phyloP scores from a whole-genome alignment of 306 rosid genomes.

The Prunus padus region DNA sequence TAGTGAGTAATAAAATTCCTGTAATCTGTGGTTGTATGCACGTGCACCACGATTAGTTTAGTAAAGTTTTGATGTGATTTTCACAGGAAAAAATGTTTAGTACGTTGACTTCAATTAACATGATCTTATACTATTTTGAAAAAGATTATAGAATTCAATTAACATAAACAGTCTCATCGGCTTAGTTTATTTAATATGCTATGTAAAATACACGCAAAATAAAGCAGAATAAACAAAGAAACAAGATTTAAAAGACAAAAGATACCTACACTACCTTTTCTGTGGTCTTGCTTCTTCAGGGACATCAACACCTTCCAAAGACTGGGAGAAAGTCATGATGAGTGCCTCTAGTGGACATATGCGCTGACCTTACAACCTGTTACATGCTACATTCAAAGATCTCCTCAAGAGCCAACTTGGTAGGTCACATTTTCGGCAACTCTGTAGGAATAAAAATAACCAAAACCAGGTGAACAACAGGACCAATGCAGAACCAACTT shows the following conservation, averaged over 20 bases:
- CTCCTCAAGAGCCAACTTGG: neutral
- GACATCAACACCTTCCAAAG: too few species aligned
- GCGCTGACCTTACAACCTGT: neutral
- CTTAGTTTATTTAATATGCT: neutral
- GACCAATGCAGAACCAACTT: neutral
- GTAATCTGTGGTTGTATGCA: neutral
- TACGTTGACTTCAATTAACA: neutral
- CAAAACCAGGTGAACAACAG: neutral
- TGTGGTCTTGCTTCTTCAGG: neutral
- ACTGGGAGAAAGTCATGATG: neutral
- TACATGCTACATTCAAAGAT: neutral
- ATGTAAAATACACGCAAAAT: neutral
- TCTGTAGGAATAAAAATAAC: neutral
- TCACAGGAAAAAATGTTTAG: neutral
- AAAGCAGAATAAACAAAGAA: neutral
- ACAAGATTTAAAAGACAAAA: neutral
- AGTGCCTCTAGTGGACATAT: neutral
- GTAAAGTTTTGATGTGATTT: neutral
- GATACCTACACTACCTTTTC: neutral
- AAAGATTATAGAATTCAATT: neutral
- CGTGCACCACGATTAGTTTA: neutral
- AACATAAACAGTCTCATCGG: neutral
- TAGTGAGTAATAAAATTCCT: slow-evolving; percentile 2
- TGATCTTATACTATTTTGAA: neutral
- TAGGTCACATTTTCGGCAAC: neutral